These are phyloP conservation scores for Canna indica DNA, from an alignment of 176 grass and related monocot genomes.

Conservation along the genomic window DNA sequence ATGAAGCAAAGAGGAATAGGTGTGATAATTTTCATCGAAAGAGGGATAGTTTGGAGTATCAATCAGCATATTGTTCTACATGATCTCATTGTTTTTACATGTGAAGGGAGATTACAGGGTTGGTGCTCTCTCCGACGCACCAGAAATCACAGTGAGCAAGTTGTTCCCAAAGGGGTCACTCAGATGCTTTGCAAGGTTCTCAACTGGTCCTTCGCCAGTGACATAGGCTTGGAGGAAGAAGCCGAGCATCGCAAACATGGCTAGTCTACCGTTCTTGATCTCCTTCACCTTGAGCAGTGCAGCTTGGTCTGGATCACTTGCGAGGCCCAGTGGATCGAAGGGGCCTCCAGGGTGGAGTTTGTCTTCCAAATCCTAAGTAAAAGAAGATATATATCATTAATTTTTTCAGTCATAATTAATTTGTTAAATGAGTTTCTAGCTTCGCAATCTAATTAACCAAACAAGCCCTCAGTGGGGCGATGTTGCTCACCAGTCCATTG, in stretches of 20 bases:
- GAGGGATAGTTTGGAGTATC: not conserved
- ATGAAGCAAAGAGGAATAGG: too few relatives aligned
- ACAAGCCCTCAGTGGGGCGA: not conserved
- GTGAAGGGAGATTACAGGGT: conserved; percentile 42
- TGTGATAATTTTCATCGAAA: conserved; percentile 3
- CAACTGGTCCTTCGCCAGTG: conserved; percentile 89
- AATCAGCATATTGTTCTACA: not conserved
- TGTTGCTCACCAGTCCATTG: conserved; percentile 60
- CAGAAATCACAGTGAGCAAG: conserved; percentile 96
- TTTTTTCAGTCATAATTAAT: not conserved
- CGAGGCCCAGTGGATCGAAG: conserved; percentile 74
- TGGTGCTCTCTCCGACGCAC: conserved; percentile 68
- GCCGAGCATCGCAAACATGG: conserved; percentile 91
- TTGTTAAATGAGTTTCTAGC: not conserved
- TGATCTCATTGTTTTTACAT: not conserved
- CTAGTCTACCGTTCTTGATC: conserved; percentile 93
- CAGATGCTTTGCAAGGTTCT: conserved; percentile 84
- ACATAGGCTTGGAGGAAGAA: conserved; percentile 99
- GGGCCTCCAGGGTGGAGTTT: conserved; percentile 84
- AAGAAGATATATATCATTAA: not conserved
- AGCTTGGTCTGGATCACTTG: conserved; percentile 77
- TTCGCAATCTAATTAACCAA: not conserved
- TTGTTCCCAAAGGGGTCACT: conserved; percentile 99
- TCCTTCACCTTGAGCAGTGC: conserved; percentile 96
- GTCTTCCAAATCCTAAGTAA: conserved; percentile 67